A percentile compares a stretch with the other conserved stretches of the same genome.
These are phyloP conservation scores for Magnolia kwangsiensis DNA, from an alignment of 164 flowering plant genomes.

Conservation along the genomic window DNA sequence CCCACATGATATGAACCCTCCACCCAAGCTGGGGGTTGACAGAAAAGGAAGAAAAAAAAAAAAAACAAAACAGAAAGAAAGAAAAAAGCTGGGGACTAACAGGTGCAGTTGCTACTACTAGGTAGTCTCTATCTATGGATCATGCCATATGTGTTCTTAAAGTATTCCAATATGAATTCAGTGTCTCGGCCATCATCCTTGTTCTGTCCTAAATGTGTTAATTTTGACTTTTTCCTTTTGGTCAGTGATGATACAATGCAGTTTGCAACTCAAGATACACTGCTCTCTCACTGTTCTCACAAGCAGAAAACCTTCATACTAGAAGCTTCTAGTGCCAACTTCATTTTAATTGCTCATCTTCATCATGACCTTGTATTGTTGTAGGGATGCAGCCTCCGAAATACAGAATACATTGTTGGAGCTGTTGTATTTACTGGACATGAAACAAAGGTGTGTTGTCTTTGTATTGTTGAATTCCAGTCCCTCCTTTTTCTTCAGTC, in stretches of 20 bases:
- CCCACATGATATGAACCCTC: no score
- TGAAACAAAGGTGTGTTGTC: slow-evolving; percentile 78
- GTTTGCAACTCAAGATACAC: no score
- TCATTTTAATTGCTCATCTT: slow-evolving; percentile 4
- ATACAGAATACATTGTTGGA: slow-evolving; percentile 85
- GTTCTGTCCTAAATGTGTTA: background rate
- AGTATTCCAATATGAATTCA: background rate
- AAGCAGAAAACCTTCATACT: background rate
- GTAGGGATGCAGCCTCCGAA: slow-evolving; percentile 96
- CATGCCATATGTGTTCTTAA: background rate
- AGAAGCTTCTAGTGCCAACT: background rate
- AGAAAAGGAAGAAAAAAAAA: no score
- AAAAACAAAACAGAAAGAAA: no score
- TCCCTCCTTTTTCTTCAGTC: background rate
- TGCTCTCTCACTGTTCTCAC: background rate
- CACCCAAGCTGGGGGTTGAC: no score
- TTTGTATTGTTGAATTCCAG: background rate
- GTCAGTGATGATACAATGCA: background rate
- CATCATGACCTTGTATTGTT: background rate
- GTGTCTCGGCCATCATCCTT: background rate
- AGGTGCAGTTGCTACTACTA: background rate
- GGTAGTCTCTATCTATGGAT: background rate
- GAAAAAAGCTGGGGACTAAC: background rate
- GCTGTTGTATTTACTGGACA: slow-evolving; percentile 89
- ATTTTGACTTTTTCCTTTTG: background rate